Base-by-base conservation (phyloP, 768 basidiomycete species). In the Boletellus ananiceps region DNA sequence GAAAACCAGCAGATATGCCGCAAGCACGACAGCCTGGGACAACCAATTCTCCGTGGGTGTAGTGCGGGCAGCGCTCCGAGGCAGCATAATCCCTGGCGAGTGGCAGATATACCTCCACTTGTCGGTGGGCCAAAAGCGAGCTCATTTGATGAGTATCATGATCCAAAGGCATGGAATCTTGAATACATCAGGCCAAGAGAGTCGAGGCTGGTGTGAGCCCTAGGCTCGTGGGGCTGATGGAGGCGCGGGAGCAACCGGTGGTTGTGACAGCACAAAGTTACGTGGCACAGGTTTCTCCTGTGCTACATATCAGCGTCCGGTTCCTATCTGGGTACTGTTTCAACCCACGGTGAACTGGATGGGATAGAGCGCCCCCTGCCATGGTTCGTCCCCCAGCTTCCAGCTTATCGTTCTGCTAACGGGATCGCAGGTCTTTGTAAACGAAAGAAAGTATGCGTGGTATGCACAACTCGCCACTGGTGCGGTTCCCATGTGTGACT, bases 381-480 rank as follows among this genome's bases (percentile, higher is more conserved):
- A 66, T 66, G 65, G 65, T 69, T 16, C 13, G 55, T 60, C 36
- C 0, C 5, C 37, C 27, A 15, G 21, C 33, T 45, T 7, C 23
- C 18, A 16, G 19, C 36, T 4, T 18, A 47, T 44, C 23, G 11
- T 34, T 21, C 36, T 50, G 2, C 19, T 33, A 15, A 44, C 23
- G 3, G 36, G n/a, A 46, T 47, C 38, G 3, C 48, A 78, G 88
- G 86, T 90, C 37, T 84, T 79, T 56, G 79, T 90, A 45, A 85
- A 88, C 69, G 80, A 77, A 68, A 81, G 84, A 75, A 79, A 79
- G 65, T 79, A 73, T 66, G 88, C 88, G 34, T 91, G 88, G 88
- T 88, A 61, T 32, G 72, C 64, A 42, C n/a, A 37, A 34, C 29
- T 50, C 25, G 5, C 46, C 31, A 35, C 23, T 31, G 35, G n/a